A percentile compares a stretch with the other conserved stretches of the same genome.
Evolutionary conservation across 2,329 filamentous ascomycete genomes (phyloP).

Genomic region (Penicillium glabrum): DNA sequence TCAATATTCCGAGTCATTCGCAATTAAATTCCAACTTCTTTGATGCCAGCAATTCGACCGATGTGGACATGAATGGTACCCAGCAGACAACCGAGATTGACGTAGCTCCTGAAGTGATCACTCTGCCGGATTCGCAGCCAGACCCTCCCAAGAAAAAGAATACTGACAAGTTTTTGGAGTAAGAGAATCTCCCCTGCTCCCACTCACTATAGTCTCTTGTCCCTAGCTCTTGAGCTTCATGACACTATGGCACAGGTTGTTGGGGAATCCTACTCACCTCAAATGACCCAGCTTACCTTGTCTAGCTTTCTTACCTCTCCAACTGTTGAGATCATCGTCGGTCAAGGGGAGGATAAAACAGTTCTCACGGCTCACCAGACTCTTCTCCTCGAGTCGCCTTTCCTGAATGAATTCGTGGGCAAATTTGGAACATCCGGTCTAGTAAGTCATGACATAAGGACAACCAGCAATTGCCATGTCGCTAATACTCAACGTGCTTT

Average conservation of each 20-base stretch:
- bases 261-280: background rate
- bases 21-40: background rate
- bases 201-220: background rate
- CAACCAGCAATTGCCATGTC: background rate
- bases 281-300: conserved; percentile 3
- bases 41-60: conserved; percentile 16
- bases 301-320: conserved; percentile 64
- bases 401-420: conserved; percentile 64
- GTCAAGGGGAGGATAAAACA: conserved; percentile 58
- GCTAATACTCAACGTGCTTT: background rate
- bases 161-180: conserved; percentile 31
- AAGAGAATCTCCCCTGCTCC: conserved; percentile 7
- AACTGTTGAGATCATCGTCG: conserved; percentile 67
- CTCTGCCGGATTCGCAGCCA: conserved; percentile 21
- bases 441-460: conserved; percentile 46
- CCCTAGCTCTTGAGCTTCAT: background rate
- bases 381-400: conserved; percentile 72
- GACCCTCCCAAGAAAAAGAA: conserved; percentile 19
- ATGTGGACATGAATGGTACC: conserved; percentile 29
- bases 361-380: conserved; percentile 77
- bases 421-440: conserved; percentile 61
- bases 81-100: conserved; percentile 12
- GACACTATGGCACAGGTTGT: background rate
- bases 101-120: conserved; percentile 17
- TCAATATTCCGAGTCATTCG: background rate